Evolutionary conservation across 768 basidiomycete species (phyloP).

Genomic region (Suillus bovinus): DNA sequence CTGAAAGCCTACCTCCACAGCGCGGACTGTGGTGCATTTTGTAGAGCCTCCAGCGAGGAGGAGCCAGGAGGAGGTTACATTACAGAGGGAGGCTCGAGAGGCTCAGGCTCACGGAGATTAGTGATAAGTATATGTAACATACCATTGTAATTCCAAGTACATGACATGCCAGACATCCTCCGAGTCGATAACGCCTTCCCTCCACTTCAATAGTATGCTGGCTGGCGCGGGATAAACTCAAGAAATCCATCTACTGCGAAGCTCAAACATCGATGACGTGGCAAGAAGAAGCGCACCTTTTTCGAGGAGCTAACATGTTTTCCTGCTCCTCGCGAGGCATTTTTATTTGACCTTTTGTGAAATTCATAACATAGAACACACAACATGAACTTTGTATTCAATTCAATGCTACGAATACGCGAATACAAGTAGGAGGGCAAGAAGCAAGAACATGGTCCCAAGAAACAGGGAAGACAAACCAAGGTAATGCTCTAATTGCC

Average conservation of each 20-base stretch:
- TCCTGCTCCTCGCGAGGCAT: neutral
- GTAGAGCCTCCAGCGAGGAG: neutral
- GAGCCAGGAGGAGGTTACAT: neutral
- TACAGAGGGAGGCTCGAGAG: neutral
- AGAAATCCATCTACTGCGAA: no score
- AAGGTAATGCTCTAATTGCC: neutral
- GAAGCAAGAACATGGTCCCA: neutral
- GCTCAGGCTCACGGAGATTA: neutral
- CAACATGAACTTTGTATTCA: neutral
- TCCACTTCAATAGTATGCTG: no score
- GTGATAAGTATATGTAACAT: neutral
- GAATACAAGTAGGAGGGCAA: neutral
- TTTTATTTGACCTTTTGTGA: constrained; percentile 1
- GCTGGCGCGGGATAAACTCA: no score
- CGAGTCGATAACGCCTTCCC: no score
- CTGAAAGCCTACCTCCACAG: neutral
- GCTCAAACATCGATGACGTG: no score
- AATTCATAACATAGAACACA: constrained; percentile 1
- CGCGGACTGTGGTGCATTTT: neutral
- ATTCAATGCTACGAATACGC: neutral
- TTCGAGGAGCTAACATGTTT: neutral
- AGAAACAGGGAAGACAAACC: neutral
- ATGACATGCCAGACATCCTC: no score
- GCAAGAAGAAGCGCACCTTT: neutral
- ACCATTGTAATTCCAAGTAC: neutral